A percentile compares a stretch with the other conserved stretches of the same genome.
These are phyloP conservation scores for Capsicum pubescens DNA, from an alignment of 257 asterid genomes.

Conservation along the genomic window DNA sequence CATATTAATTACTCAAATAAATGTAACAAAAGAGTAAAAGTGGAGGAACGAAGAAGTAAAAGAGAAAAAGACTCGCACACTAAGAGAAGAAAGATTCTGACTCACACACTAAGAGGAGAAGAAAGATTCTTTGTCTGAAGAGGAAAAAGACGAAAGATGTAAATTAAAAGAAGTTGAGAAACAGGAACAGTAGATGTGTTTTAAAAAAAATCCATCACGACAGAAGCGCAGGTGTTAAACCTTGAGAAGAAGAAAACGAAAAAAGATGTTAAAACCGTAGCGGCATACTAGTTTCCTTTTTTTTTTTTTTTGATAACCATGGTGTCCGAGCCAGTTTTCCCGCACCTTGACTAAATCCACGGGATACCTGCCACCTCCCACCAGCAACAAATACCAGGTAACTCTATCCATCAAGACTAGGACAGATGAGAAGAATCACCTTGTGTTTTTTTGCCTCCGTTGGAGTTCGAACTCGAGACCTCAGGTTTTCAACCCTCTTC, in stretches of 20 bases:
- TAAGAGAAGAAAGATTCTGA: constrained; percentile 2
- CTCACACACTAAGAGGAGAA: background rate
- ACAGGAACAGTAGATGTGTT: background rate
- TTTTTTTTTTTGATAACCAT: background rate
- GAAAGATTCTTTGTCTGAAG: background rate
- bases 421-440: too few species aligned
- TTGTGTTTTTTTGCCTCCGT: too few species aligned
- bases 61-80: background rate
- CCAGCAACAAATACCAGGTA: too few species aligned
- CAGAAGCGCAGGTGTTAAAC: background rate
- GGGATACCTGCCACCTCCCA: too few species aligned
- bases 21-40: constrained; percentile 1
- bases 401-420: too few species aligned
- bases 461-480: too few species aligned
- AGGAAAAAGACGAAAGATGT: constrained; percentile 6
- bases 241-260: background rate
- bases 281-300: background rate
- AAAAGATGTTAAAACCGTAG: background rate
- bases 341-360: too few species aligned
- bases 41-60: background rate
- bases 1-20: constrained; percentile 22
- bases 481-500: too few species aligned
- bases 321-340: too few species aligned
- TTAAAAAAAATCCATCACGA: background rate
- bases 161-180: background rate